These are phyloP conservation scores for Ophiostoma triangulosporum DNA, from an alignment of 2,329 filamentous ascomycete genomes.

Conservation along the genomic window DNA sequence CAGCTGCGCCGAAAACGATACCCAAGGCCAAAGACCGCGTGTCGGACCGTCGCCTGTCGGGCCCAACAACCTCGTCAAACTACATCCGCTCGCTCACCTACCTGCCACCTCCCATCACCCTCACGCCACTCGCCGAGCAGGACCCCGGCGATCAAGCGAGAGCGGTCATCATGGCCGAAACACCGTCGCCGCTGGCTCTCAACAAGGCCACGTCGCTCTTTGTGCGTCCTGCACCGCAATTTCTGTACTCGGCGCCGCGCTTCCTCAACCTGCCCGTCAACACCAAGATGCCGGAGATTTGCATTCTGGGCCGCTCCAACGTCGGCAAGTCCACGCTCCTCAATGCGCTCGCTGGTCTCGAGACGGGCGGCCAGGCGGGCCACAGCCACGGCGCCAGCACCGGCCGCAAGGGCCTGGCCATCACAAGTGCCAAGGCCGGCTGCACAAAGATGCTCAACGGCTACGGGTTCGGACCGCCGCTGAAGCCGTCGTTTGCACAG, in stretches of 20 bases:
- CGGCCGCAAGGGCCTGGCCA: slow-evolving; percentile 36
- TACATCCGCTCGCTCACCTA: slow-evolving; percentile 17
- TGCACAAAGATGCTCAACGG: slow-evolving; percentile 42
- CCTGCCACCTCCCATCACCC: slow-evolving; percentile 14
- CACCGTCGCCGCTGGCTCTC: slow-evolving; percentile 13
- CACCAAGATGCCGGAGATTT: slow-evolving; percentile 45
- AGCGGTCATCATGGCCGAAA: slow-evolving; percentile 7
- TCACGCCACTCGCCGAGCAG: neutral
- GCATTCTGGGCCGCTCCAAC: slow-evolving; percentile 76
- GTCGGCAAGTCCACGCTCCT: slow-evolving; percentile 83
- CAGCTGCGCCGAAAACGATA: neutral
- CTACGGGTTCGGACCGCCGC: slow-evolving; percentile 37
- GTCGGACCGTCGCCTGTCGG: neutral
- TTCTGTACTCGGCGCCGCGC: slow-evolving; percentile 37
- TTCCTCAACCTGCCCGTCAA: slow-evolving; percentile 38
- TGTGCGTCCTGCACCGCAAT: slow-evolving; percentile 15
- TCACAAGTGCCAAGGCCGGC: slow-evolving; percentile 37
- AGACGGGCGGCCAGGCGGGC: slow-evolving; percentile 16
- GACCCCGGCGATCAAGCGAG: neutral
- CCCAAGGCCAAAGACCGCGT: neutral
- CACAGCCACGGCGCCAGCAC: slow-evolving; percentile 16
- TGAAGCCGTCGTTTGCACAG: slow-evolving; percentile 7
- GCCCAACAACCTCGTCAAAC: neutral
- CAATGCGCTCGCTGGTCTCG: slow-evolving; percentile 56
- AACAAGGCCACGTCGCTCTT: slow-evolving; percentile 18